Base-by-base conservation (phyloP, 176 grass and related monocot genomes). In the Poa annua region DNA sequence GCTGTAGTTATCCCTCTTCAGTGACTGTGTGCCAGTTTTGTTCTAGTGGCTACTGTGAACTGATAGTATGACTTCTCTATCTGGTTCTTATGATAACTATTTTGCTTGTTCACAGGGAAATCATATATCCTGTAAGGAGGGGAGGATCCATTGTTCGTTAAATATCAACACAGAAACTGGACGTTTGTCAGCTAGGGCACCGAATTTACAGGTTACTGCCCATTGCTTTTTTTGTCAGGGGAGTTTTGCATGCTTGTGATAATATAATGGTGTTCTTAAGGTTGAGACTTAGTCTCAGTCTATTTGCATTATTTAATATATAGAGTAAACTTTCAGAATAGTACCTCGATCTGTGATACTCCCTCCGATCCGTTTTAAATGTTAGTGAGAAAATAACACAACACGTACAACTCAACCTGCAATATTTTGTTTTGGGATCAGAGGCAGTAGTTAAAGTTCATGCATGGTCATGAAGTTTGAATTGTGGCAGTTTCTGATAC, bases 101-200 rank as follows among this genome's bases (percentile, higher is more conserved):
- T 50, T 86, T 25, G 39, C 68, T 85, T 62, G 22, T 80, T 15
- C 47, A 24, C 47, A 98, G 93, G 93, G 87, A 77, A 90, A 90
- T 88, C 90, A 87, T 90, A 98, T 96, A 85, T 96, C 96, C 74
- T 98, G 93, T 74, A 66, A 72, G 8, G 85, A 93, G 75, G 91
- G 96, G 29, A 77, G 93, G 38, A 86, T 98, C 64, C 96, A 98
- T 78, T 98, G 91, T 86, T 98, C 96, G 3, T 79, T 98, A 73
- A 98, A 98, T 75, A 98, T 98, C 78, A 98, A 98, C 53, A 98
- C 96, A 60, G 96, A 98, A 88, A 98, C 96, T 83, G 96, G 96
- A 19, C 93, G 93, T 49, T 87, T 96, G 83, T 98, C 96, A 9
- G 91, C 96, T 7, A 98, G 96, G 89, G 76, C 92, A 71, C 96